A percentile compares a stretch with the other conserved stretches of the same genome.
Conservation (phyloP, 202 grass and related monocot genomes). For the Panicum hallii region DNA sequence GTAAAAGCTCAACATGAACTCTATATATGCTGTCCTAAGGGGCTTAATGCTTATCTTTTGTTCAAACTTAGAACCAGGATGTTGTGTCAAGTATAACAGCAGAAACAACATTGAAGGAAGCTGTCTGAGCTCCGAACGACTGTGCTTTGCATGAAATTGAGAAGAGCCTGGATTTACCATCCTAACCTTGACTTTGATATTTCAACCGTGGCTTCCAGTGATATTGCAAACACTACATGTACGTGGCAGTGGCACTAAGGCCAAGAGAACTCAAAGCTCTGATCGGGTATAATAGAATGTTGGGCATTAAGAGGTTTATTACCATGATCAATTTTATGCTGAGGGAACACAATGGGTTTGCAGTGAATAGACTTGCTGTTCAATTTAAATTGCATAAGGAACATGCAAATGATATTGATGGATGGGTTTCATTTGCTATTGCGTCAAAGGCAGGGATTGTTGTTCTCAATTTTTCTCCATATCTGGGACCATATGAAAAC, state of each 20-base stretch:
- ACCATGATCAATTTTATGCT: too few relatives aligned
- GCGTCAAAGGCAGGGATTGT: conserved; percentile 3
- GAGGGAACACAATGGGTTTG: too few relatives aligned
- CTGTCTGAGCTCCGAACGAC: conserved; percentile 9
- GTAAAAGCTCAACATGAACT: neutral
- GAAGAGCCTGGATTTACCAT: neutral
- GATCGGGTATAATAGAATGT: too few relatives aligned
- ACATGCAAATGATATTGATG: too few relatives aligned
- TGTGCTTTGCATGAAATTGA: neutral
- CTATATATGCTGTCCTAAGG: neutral
- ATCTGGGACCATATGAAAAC: neutral
- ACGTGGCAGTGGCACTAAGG: too few relatives aligned
- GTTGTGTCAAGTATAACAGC: conserved; percentile 2
- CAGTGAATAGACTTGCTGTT: too few relatives aligned
- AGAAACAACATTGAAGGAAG: conserved; percentile 25
- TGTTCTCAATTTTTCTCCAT: conserved; percentile 32
- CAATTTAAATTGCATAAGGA: too few relatives aligned
- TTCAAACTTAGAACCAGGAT: conserved; percentile 4
- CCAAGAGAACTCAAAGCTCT: too few relatives aligned
- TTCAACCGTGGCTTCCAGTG: too few relatives aligned
- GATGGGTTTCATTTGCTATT: neutral
- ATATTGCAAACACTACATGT: too few relatives aligned
- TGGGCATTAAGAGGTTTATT: too few relatives aligned
- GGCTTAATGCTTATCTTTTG: conserved; percentile 1
- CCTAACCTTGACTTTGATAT: too few relatives aligned